A percentile compares a stretch with the other conserved stretches of the same genome.
Conservation (phyloP, 495 filamentous ascomycete genomes). For the Bacidia gigantensis region DNA sequence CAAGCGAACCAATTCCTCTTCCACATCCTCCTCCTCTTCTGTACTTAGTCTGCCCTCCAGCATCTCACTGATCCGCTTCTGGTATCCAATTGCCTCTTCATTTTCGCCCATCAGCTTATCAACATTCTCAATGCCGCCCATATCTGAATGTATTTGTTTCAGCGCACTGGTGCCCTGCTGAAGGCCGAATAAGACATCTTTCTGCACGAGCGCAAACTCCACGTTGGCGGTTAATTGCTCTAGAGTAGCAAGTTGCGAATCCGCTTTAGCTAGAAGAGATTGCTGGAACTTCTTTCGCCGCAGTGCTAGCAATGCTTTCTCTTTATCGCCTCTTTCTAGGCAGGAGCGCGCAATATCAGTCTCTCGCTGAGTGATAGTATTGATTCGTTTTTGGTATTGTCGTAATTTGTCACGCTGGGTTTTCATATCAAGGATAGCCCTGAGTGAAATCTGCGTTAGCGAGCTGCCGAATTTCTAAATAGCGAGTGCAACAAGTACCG, state of each 20-base stretch:
- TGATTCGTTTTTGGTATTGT: conserved; percentile 83
- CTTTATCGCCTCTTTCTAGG: conserved; percentile 58
- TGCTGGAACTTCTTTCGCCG: conserved; percentile 97
- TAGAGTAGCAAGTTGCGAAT: conserved; percentile 75
- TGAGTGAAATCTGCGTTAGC: conserved; percentile 21
- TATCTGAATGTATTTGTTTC: conserved; percentile 82
- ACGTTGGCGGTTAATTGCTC: conserved; percentile 72
- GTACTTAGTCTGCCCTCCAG: conserved; percentile 72
- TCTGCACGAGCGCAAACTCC: conserved; percentile 90
- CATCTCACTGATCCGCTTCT: conserved; percentile 85
- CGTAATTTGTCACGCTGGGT: conserved; percentile 93
- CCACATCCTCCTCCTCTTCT: conserved; percentile 94
- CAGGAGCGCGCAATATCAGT: conserved; percentile 71
- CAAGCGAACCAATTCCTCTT: conserved; percentile 80
- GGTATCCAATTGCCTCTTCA: conserved; percentile 77
- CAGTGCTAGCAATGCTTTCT: conserved; percentile 72
- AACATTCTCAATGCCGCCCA: conserved; percentile 86
- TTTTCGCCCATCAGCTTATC: conserved; percentile 89
- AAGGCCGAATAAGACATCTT: conserved; percentile 82
- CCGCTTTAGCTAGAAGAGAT: conserved; percentile 75
- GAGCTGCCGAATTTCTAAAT: not conserved
- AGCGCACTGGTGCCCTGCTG: conserved; percentile 85
- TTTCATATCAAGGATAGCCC: conserved; percentile 93
- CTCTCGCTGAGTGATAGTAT: conserved; percentile 68
- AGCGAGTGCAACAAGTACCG: conserved; percentile 30